phyloP scores from a whole-genome alignment of 1,284 basidiomycete species.

The Melampsora americana region DNA sequence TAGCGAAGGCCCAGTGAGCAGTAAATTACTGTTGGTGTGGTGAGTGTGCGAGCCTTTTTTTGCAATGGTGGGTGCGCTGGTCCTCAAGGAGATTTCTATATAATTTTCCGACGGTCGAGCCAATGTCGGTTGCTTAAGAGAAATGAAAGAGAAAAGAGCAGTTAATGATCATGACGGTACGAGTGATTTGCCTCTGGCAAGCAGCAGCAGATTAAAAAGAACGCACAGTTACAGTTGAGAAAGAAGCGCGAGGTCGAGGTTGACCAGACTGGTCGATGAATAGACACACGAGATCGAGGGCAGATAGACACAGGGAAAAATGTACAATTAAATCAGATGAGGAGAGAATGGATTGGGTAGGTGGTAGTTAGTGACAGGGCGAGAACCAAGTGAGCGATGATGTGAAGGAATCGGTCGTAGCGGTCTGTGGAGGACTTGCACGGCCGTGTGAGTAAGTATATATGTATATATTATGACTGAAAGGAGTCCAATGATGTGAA shows the following conservation, averaged over 20 bases:
- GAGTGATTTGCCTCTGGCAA: too few relatives aligned
- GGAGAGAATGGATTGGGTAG: constrained; percentile 2
- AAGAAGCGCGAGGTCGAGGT: background rate
- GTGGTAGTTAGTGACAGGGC: background rate
- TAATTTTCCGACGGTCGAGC: constrained; percentile 1
- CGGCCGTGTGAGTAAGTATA: background rate
- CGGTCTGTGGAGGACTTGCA: background rate
- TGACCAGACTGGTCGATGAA: background rate
- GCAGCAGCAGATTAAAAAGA: background rate
- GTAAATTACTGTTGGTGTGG: constrained; percentile 1
- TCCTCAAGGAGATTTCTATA: constrained; percentile 1
- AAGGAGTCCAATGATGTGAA: too few relatives aligned
- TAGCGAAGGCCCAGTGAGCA: background rate
- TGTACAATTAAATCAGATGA: constrained; percentile 11
- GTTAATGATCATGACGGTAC: background rate
- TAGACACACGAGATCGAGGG: constrained; percentile 9
- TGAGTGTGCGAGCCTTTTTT: constrained; percentile 5
- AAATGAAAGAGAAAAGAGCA: background rate
- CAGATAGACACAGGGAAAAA: constrained; percentile 9
- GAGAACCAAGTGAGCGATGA: background rate
- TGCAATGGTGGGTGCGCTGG: background rate
- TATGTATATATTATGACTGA: background rate
- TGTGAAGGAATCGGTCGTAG: background rate
- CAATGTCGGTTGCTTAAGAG: background rate
- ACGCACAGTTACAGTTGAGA: constrained; percentile 7